A percentile compares a stretch with the other conserved stretches of the same genome.
Conservation (phyloP, 257 asterid species). For the Ilex asprella region DNA sequence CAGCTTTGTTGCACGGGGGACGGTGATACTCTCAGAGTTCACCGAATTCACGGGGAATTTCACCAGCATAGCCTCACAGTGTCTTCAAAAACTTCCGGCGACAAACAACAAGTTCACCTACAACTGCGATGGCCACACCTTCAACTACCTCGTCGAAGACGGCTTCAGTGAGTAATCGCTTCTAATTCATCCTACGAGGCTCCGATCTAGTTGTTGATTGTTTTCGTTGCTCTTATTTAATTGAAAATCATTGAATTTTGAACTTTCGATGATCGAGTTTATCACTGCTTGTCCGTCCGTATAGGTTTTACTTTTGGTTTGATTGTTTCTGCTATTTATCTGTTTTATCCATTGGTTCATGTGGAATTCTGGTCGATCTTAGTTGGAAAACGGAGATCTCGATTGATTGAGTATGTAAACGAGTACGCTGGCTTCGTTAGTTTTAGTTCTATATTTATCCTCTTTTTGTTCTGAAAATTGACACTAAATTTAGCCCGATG, state of each 20-base stretch:
- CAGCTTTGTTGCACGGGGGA: conserved; percentile 44
- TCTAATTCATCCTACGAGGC: not conserved
- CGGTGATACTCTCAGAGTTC: conserved; percentile 40
- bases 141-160: conserved; percentile 42
- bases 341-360: no score
- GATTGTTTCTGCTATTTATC: no score
- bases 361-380: not conserved
- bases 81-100: conserved; percentile 47
- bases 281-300: not conserved
- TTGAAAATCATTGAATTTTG: conserved; percentile 2
- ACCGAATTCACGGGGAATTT: conserved; percentile 45
- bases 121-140: conserved; percentile 48
- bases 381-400: not conserved
- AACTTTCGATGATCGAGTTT: not conserved
- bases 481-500: no score
- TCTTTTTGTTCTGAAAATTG: no score
- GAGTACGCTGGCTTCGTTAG: no score
- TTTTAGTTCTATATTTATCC: no score
- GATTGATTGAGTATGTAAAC: no score
- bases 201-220: conserved; percentile 11
- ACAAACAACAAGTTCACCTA: conserved; percentile 41
- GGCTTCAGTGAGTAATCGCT: conserved; percentile 34
- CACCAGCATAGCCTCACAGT: conserved; percentile 41
- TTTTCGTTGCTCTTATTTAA: conserved; percentile 3
- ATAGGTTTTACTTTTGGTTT: no score